Evolutionary conservation across 2,329 filamentous ascomycete genomes (phyloP).

Genomic region (Dothideomycetes sp.): DNA sequence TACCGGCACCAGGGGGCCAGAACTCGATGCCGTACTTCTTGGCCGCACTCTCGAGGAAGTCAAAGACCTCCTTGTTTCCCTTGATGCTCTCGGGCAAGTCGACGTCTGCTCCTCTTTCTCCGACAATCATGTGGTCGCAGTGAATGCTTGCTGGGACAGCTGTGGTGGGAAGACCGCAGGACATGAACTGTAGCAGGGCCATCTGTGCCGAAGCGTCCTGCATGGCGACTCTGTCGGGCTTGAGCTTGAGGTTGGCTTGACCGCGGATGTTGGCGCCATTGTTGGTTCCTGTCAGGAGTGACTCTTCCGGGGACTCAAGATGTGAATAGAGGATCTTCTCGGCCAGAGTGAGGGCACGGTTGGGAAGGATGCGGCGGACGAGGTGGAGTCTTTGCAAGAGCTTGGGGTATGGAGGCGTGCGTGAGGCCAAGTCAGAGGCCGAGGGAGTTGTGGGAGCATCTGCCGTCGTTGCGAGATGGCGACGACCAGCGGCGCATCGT

Average conservation of each 20-base stretch:
- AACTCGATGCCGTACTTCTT: slow-evolving; percentile 93
- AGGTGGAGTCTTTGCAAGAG: slow-evolving; percentile 68
- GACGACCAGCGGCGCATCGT: slow-evolving; percentile 12
- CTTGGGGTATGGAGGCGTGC: slow-evolving; percentile 71
- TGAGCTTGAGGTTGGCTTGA: slow-evolving; percentile 87
- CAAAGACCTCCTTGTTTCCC: slow-evolving; percentile 94
- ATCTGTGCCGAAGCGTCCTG: slow-evolving; percentile 98
- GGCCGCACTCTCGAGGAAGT: slow-evolving; percentile 87
- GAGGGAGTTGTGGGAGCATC: slow-evolving; percentile 13
- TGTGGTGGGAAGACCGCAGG: slow-evolving; percentile 77
- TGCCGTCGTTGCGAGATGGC: slow-evolving; percentile 26
- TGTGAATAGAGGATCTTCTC: slow-evolving; percentile 99
- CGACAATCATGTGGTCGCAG: slow-evolving; percentile 98
- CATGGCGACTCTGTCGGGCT: slow-evolving; percentile 96
- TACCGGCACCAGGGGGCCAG: slow-evolving; percentile 87
- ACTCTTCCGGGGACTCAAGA: slow-evolving; percentile 80
- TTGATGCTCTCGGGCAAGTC: slow-evolving; percentile 79
- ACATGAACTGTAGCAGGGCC: slow-evolving; percentile 98
- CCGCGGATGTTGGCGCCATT: slow-evolving; percentile 79
- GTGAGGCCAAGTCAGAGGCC: slow-evolving; percentile 38
- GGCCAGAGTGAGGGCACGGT: slow-evolving; percentile 66
- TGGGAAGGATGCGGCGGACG: slow-evolving; percentile 61
- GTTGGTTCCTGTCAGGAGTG: slow-evolving; percentile 70
- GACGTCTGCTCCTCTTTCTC: slow-evolving; percentile 76
- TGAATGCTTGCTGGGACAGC: slow-evolving; percentile 96